These are phyloP conservation scores for Coccomyxa sp. DNA, from an alignment of 139 green algal genomes.

Conservation along the genomic window DNA sequence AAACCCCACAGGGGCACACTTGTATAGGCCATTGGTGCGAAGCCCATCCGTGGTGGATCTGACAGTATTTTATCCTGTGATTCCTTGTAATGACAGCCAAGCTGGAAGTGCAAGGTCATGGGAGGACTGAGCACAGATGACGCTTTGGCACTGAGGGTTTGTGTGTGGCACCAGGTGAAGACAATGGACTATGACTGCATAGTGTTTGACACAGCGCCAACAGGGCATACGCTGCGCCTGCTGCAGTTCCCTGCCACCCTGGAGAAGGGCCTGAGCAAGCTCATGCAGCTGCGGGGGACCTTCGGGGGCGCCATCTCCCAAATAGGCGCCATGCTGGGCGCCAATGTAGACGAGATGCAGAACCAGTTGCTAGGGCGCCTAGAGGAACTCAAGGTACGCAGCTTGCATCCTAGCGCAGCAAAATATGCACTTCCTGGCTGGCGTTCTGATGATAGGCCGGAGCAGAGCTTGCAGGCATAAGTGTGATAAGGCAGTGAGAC, in stretches of 20 bases:
- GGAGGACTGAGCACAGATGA: too few relatives aligned
- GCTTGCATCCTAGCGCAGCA: too few relatives aligned
- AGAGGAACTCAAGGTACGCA: constrained; percentile 55
- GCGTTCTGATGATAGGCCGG: background rate
- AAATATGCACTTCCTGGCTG: too few relatives aligned
- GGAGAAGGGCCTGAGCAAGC: constrained; percentile 91
- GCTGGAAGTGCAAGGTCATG: too few relatives aligned
- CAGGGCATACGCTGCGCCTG: constrained; percentile 88
- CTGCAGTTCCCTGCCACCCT: constrained; percentile 93
- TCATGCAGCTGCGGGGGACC: constrained; percentile 74
- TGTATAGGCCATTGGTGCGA: too few relatives aligned
- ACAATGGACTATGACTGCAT: constrained; percentile 91
- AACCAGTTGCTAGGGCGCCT: constrained; percentile 61
- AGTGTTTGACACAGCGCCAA: constrained; percentile 95
- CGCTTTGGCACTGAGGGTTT: too few relatives aligned
- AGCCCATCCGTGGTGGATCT: too few relatives aligned
- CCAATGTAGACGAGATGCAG: constrained; percentile 30
- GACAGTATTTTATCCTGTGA: too few relatives aligned
- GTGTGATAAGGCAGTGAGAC: too few relatives aligned
- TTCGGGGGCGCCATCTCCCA: constrained; percentile 69
- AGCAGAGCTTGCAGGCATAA: background rate
- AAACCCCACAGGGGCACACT: too few relatives aligned
- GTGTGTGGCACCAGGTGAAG: constrained; percentile 66
- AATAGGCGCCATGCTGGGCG: constrained; percentile 41
- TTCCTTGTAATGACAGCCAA: too few relatives aligned